Evolutionary conservation across 345 rosid species (phyloP).

Genomic region (Abelmoschus esculentus): DNA sequence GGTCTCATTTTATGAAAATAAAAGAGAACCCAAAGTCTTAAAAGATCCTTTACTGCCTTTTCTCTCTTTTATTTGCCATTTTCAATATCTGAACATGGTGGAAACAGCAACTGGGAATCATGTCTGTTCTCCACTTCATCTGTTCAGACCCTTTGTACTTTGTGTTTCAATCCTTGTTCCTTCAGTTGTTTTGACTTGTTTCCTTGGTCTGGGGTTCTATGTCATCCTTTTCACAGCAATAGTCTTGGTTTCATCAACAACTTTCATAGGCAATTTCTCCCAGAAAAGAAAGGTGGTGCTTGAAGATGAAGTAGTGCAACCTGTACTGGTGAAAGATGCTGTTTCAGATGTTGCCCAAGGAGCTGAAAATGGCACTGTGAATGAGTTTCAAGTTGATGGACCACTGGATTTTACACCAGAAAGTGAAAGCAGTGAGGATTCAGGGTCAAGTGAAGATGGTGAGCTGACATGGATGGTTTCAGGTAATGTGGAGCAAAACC

Average conservation of each 20-base stretch:
- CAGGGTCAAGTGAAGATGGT: slow-evolving; percentile 8
- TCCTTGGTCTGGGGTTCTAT: slow-evolving; percentile 20
- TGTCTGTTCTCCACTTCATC: slow-evolving; percentile 14
- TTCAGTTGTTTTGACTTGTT: slow-evolving; percentile 21
- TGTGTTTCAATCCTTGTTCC: slow-evolving; percentile 20
- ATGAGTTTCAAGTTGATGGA: slow-evolving; percentile 20
- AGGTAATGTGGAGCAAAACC: slow-evolving; percentile 11
- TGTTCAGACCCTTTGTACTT: slow-evolving; percentile 21
- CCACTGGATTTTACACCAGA: slow-evolving; percentile 27
- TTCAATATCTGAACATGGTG: slow-evolving; percentile 20
- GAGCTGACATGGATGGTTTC: slow-evolving; percentile 24
- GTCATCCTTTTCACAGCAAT: slow-evolving; percentile 24
- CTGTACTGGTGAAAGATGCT: not conserved
- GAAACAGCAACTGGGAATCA: slow-evolving; percentile 16
- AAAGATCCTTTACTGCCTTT: too few species aligned
- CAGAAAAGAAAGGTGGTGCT: slow-evolving; percentile 17
- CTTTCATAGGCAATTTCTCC: slow-evolving; percentile 20
- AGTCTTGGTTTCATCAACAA: slow-evolving; percentile 33
- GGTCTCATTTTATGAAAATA: too few species aligned
- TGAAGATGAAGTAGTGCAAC: not conserved
- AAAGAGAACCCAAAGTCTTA: too few species aligned
- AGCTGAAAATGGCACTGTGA: slow-evolving; percentile 12
- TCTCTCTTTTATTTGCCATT: too few species aligned
- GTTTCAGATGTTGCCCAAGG: slow-evolving; percentile 12
- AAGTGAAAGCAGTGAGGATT: slow-evolving; percentile 18